Evolutionary conservation across 1,284 basidiomycete genomes (phyloP), one percentile per base, ranked within the genome.

Genomic region (Hemileia vastatrix): DNA sequence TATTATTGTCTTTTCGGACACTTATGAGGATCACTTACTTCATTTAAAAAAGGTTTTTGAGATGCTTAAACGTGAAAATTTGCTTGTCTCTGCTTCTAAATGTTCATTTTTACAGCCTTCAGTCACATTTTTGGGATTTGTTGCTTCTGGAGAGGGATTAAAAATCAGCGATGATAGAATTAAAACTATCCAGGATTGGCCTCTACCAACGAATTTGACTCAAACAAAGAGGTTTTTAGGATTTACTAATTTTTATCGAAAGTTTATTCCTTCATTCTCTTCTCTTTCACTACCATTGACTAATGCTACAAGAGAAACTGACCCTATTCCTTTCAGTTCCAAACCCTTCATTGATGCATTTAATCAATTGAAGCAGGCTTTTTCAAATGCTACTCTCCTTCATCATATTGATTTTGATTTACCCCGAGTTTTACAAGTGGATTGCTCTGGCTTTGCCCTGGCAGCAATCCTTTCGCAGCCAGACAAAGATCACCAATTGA

Each of bases 381-480:
- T 59, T n/a, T 4, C 48, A 4, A 19, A 2, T 3, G 57, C 57
- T 2, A 27, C 57, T 9, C 23, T 59, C 6, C 33, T 59, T 2
- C 9, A 19, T 11, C 57, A 59, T 24, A 51, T 59, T 51, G 49
- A 59, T 44, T 59, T 59, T 32, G 9, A 13, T 2, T 23, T 32
- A 13, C 4, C 19, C 2, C 43, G 45, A 0, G 77, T 76, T 9
- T 76, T 75, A 24, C 78, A 81, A 6, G 56, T 43, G 18, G 57
- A n/a, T 54, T 64, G 32, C 21, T 68, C 58, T 1, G 58, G 58
- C 36, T 68, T 51, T 55, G 64, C 67, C 0, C 11, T 65, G 6
- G 32, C 64, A 3, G 66, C 44, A 6, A 58, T 68, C n/a, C 19
- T 67, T 1, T 24, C 19, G 11, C 66, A 67, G 23, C 54, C 61